Evolutionary conservation across 2,329 filamentous ascomycete species (phyloP).

Genomic region (Lanzia echinophila): DNA sequence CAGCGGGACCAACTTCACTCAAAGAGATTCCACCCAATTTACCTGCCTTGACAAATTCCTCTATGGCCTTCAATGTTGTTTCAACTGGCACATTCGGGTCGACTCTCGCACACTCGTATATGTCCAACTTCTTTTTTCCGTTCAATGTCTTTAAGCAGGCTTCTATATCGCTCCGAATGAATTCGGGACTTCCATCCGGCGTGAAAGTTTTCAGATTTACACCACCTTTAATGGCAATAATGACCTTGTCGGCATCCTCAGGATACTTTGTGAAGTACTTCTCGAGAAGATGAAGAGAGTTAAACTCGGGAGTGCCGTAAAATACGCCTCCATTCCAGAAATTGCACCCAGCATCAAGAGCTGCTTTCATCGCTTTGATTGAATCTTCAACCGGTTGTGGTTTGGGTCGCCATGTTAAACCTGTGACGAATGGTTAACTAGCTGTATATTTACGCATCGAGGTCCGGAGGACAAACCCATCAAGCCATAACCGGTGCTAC

Average conservation of each 20-base stretch:
- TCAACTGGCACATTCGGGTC: conserved; percentile 40
- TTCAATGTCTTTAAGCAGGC: conserved; percentile 44
- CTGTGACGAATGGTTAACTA: conserved; percentile 11
- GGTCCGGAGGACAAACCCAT: conserved; percentile 13
- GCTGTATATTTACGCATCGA: background rate
- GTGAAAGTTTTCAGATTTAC: conserved; percentile 30
- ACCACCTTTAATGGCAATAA: conserved; percentile 57
- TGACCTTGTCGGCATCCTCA: conserved; percentile 54
- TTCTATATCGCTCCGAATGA: conserved; percentile 51
- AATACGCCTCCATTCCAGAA: conserved; percentile 60
- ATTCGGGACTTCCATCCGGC: conserved; percentile 47
- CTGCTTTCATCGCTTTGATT: conserved; percentile 49
- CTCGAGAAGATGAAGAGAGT: conserved; percentile 53
- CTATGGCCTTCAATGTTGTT: conserved; percentile 27
- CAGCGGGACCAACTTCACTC: conserved; percentile 37
- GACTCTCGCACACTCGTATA: conserved; percentile 44
- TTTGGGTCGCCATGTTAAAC: conserved; percentile 30
- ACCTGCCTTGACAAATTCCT: conserved; percentile 36
- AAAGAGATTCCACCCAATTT: conserved; percentile 40
- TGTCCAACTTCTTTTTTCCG: conserved; percentile 46
- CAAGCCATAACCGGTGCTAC: conserved; percentile 24
- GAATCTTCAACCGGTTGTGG: conserved; percentile 39
- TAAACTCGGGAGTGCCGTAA: conserved; percentile 53
- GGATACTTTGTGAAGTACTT: conserved; percentile 59
- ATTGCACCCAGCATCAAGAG: conserved; percentile 39